These are phyloP conservation scores for Pachyrhizus erosus DNA, from an alignment of 306 rosid species.

Conservation along the genomic window DNA sequence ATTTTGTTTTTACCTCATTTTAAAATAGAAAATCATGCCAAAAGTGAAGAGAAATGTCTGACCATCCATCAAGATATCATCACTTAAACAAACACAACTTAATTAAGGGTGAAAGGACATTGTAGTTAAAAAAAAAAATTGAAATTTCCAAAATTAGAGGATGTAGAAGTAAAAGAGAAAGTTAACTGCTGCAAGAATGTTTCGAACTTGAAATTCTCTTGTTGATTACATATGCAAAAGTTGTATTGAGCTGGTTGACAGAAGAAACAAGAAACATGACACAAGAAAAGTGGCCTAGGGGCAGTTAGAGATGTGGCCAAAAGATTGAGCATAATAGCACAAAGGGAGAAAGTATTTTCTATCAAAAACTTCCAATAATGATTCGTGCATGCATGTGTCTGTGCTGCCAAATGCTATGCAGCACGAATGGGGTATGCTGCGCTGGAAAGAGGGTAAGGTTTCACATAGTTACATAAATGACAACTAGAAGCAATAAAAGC, in stretches of 20 bases:
- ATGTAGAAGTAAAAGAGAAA: conserved; percentile 6
- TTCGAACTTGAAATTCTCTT: neutral
- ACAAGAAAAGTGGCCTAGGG: conserved; percentile 31
- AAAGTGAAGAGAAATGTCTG: conserved; percentile 10
- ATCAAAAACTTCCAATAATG: conserved; percentile 34
- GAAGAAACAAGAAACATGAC: conserved; percentile 37
- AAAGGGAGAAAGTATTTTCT: conserved; percentile 34
- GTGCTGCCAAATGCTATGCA: conserved; percentile 49
- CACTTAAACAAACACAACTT: conserved; percentile 2
- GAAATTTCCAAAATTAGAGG: conserved; percentile 26
- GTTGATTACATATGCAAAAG: conserved; percentile 19
- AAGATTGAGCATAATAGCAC: conserved; percentile 45
- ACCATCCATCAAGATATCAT: conserved; percentile 27
- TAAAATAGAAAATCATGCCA: conserved; percentile 16
- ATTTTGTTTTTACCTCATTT: neutral
- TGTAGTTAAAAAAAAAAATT: neutral
- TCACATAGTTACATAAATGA: conserved; percentile 60
- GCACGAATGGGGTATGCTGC: conserved; percentile 57
- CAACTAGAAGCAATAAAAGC: conserved; percentile 61
- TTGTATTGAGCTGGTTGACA: conserved; percentile 46
- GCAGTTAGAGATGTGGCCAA: conserved; percentile 41
- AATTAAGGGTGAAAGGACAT: neutral
- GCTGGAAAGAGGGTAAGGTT: conserved; percentile 81
- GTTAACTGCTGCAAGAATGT: conserved; percentile 30
- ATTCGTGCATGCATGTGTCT: conserved; percentile 49